Conservation (phyloP, 1,284 basidiomycete species). For the Moniliophthora roreri region DNA sequence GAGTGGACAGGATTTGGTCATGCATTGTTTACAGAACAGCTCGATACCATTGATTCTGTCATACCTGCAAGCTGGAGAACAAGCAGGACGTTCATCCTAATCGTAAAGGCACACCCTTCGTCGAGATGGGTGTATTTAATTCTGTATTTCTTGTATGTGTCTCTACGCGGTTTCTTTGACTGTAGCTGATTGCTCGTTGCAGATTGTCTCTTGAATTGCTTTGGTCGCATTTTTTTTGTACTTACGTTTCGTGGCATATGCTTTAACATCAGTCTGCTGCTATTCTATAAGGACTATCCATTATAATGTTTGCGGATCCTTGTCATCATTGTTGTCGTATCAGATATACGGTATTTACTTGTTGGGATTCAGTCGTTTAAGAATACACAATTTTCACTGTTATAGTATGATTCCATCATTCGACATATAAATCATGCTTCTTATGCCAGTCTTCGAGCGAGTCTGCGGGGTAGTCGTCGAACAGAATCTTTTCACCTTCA, state of each 20-base stretch:
- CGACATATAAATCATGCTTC: slow-evolving; percentile 41
- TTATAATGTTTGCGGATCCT: not conserved
- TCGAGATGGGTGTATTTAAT: slow-evolving; percentile 6
- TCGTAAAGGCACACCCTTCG: slow-evolving; percentile 9
- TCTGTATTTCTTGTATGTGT: not conserved
- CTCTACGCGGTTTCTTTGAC: not conserved
- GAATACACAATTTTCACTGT: not conserved
- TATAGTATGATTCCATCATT: slow-evolving; percentile 18
- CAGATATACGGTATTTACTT: not conserved
- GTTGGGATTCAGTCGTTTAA: not conserved
- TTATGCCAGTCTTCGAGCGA: slow-evolving; percentile 61
- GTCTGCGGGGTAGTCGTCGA: slow-evolving; percentile 37
- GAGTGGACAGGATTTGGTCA: slow-evolving; percentile 66
- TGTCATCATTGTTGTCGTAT: not conserved
- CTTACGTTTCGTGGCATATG: not conserved
- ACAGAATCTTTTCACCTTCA: slow-evolving; percentile 48
- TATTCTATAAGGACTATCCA: not conserved
- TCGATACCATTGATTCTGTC: slow-evolving; percentile 61
- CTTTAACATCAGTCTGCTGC: not conserved
- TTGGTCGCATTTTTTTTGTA: not conserved
- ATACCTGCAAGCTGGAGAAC: slow-evolving; percentile 46
- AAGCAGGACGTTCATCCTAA: slow-evolving; percentile 17
- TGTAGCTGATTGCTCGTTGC: not conserved
- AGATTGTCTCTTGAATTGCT: not conserved
- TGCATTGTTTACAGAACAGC: slow-evolving; percentile 73